Evolutionary conservation across 1,139 yeast species (phyloP).

Genomic region (Lodderomyces metapsilosis): DNA sequence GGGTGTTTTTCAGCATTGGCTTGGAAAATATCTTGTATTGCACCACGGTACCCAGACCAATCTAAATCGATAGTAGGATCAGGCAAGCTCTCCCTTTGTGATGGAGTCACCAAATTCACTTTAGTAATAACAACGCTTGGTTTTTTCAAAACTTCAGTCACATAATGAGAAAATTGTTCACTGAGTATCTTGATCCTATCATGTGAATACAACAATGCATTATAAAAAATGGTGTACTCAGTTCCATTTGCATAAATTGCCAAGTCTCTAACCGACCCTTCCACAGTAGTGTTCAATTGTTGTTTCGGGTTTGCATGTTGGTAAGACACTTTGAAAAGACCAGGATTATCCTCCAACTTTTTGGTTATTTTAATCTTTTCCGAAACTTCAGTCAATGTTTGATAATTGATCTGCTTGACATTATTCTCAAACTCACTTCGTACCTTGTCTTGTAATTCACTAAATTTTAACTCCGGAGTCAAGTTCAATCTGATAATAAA

Average conservation of each 20-base stretch:
- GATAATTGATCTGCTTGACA: slow-evolving; percentile 35
- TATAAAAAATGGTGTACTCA: slow-evolving; percentile 54
- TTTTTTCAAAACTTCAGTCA: slow-evolving; percentile 27
- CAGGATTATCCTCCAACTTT: slow-evolving; percentile 57
- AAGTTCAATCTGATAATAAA: slow-evolving; percentile 64
- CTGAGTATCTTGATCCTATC: slow-evolving; percentile 68
- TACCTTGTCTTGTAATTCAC: slow-evolving; percentile 49
- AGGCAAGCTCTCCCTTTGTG: slow-evolving; percentile 65
- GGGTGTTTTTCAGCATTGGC: slow-evolving; percentile 82
- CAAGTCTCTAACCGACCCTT: slow-evolving; percentile 62
- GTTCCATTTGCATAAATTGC: slow-evolving; percentile 46
- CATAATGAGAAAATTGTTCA: slow-evolving; percentile 68
- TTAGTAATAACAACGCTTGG: slow-evolving; percentile 52
- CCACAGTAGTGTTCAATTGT: slow-evolving; percentile 46
- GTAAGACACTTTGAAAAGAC: slow-evolving; percentile 63
- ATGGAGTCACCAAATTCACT: slow-evolving; percentile 62
- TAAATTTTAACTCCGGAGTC: slow-evolving; percentile 53
- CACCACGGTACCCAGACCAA: slow-evolving; percentile 90
- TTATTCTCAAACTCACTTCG: slow-evolving; percentile 41
- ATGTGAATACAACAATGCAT: slow-evolving; percentile 69
- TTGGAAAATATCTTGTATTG: slow-evolving; percentile 92
- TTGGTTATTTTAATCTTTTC: slow-evolving; percentile 47
- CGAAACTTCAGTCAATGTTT: slow-evolving; percentile 58
- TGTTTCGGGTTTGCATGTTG: slow-evolving; percentile 46
- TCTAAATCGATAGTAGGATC: slow-evolving; percentile 86